These are phyloP conservation scores for Myxozyma melibiosi DNA, from an alignment of 805 yeast genomes.

Conservation along the genomic window DNA sequence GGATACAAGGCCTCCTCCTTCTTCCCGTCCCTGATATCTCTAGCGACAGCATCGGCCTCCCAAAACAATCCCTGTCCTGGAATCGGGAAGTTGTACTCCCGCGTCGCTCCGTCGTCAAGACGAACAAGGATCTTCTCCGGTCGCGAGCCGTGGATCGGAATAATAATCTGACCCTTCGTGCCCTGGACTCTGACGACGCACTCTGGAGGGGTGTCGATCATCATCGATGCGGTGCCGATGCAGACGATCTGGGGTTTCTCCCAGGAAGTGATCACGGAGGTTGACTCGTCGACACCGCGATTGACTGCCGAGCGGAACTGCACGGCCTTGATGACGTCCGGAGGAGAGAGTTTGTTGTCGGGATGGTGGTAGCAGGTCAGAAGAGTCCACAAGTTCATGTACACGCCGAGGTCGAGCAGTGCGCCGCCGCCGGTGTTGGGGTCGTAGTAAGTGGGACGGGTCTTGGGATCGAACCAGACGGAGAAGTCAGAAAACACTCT, in stretches of 20 bases:
- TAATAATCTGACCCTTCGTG: slow-evolving; percentile 16
- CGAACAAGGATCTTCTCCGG: slow-evolving; percentile 14
- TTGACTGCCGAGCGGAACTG: not conserved
- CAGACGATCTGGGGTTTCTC: slow-evolving; percentile 10
- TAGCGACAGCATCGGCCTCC: slow-evolving; percentile 58
- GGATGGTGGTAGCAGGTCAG: slow-evolving; percentile 30
- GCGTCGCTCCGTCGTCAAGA: not conserved
- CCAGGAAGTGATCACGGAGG: slow-evolving; percentile 19
- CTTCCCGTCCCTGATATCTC: slow-evolving; percentile 47
- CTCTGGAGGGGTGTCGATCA: slow-evolving; percentile 14
- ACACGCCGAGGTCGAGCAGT: slow-evolving; percentile 58
- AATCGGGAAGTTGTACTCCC: not conserved
- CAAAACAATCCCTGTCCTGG: slow-evolving; percentile 51
- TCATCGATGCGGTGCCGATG: slow-evolving; percentile 18
- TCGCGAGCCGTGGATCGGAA: slow-evolving; percentile 18
- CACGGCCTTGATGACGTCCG: slow-evolving; percentile 11
- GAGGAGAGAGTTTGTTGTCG: slow-evolving; percentile 4
- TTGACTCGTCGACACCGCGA: slow-evolving; percentile 15
- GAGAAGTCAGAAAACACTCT: slow-evolving; percentile 51
- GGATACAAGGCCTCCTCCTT: slow-evolving; percentile 46
- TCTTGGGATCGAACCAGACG: slow-evolving; percentile 36
- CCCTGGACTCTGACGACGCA: slow-evolving; percentile 27
- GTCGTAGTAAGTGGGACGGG: slow-evolving; percentile 47
- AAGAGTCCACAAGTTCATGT: slow-evolving; percentile 49
- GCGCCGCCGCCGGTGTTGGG: slow-evolving; percentile 60